Base-by-base conservation (phyloP, 352 stramenopile genomes). In the Globisporangium spiculum region DNA sequence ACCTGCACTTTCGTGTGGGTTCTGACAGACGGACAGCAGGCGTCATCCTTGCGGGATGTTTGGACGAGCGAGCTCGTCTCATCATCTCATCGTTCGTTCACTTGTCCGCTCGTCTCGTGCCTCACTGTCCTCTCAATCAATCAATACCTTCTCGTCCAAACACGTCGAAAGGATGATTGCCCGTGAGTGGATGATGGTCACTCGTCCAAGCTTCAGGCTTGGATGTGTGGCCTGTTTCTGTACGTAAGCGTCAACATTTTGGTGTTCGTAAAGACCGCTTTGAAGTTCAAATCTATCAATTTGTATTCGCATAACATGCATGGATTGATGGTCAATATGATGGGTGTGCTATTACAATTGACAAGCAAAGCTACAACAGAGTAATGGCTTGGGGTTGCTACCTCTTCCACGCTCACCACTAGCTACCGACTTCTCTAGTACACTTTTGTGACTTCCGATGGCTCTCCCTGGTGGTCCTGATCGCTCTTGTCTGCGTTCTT, bases 401-500 rank as follows among this genome's bases (percentile, higher is more conserved):
- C 36, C 16, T 18, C 4, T 14, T 18, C 36, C 36, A 44, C 18
- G 36, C 12, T 44, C 36, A 5, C 12, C 12, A 44, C 10, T 44
- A 44, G 36, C 36, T 44, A 12, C 12, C 4, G 36, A 41, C 9
- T 12, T 48, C 53, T 46, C 71, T 80, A 94, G 67, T 94, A 94
- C 38, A 94, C 86, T 63, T 94, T 94, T 4, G 86, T 93, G 61
- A 92, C 81, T 52, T 91, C 84, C 1, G 81, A 90, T 16, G 70
- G 73, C 5, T 69, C 55, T 8, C 55, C 63, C 7, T 78, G 66
- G 1, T 83, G 68, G 24, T 73, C 70, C 48, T 79, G 64, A 4
- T 75, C 71, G 34, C 62, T 18, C 8, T 72, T 55, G 54, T 79
- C 79, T 3, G 44, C 30, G 20, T 72, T 26, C 24, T 65, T 82